Conservation (phyloP, 805 yeast species). For the Saccharomycopsis sp. region DNA sequence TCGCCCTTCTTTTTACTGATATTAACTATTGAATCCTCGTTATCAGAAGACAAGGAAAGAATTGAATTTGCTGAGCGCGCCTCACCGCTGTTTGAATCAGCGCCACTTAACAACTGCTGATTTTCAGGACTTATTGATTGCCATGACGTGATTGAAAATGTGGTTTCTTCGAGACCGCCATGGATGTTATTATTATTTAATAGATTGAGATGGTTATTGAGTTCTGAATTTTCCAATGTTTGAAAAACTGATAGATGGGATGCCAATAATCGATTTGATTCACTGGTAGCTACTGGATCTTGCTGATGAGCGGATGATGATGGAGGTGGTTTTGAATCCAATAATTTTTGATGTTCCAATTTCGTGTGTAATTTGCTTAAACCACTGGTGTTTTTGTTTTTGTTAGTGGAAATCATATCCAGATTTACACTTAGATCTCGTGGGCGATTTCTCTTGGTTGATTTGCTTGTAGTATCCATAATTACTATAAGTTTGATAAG, state of each 20-base stretch:
- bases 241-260: conserved; percentile 20
- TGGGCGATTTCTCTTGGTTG: neutral
- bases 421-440: too few relatives aligned
- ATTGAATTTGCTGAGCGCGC: conserved; percentile 14
- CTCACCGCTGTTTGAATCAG: conserved; percentile 7
- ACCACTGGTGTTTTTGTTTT: neutral
- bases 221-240: conserved; percentile 18
- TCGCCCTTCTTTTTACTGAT: neutral
- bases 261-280: conserved; percentile 13
- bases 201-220: conserved; percentile 9
- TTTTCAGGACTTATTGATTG: conserved; percentile 15
- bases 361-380: neutral
- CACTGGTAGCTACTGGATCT: neutral
- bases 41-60: conserved; percentile 18
- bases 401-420: too few relatives aligned
- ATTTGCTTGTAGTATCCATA: too few relatives aligned
- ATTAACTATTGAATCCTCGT: conserved; percentile 9
- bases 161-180: too few relatives aligned
- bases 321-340: neutral
- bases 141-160: conserved; percentile 20
- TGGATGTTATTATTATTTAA: too few relatives aligned
- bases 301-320: too few relatives aligned
- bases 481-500: too few relatives aligned
- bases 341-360: too few relatives aligned
- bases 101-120: conserved; percentile 5